Base-by-base conservation (phyloP, 75 land plant genomes). In the Pinus taeda region DNA sequence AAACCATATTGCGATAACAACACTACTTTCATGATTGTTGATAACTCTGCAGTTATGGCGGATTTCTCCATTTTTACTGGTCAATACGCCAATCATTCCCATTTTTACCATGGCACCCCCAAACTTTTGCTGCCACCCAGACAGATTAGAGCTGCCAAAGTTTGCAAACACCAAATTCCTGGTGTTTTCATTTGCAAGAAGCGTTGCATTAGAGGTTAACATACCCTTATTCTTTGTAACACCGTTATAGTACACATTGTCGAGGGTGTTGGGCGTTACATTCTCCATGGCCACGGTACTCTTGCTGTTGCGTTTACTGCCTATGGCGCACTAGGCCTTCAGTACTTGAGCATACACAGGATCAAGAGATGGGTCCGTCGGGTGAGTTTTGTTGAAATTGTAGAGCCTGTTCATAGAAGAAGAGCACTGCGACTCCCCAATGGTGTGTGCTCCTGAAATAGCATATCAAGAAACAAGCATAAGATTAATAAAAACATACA, bases 161-260 rank as follows among this genome's bases (percentile, higher is more conserved):
- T 33, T 15, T 29, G 11, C 36, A 4, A 26, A 11, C 21, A 78
- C 79, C 15, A 17, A 7, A 17, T 59, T 42, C 26, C 22, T 71
- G 26, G 78, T 76, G 26, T 64, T 21, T 26, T 66, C 15, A 70
- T 82, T 78, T 5, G 82, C 77, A 62, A 79, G 65, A 36, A 86
- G 82, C 15, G 76, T 71, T 33, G 64, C 63, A 69, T 86, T 83
- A 18, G 88, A 82, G 12, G 74, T 78, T 45, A 82, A 74, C 24
- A 83, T 70, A 33, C 88, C 88, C 57, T 60, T 57, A 55, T 78
- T 78, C 15, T 57, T 24, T 76, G 63, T 74, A 57, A 83, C 42
- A 12, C 77, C 66, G 20, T 15, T 20, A 69, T 82, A 86, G 85
- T 82, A 86, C 2, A 69, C 66, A 39, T 83, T 83, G 82, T 83